phyloP scores from a whole-genome alignment of 257 asterid genomes.

The Solanum corneliomulleri region DNA sequence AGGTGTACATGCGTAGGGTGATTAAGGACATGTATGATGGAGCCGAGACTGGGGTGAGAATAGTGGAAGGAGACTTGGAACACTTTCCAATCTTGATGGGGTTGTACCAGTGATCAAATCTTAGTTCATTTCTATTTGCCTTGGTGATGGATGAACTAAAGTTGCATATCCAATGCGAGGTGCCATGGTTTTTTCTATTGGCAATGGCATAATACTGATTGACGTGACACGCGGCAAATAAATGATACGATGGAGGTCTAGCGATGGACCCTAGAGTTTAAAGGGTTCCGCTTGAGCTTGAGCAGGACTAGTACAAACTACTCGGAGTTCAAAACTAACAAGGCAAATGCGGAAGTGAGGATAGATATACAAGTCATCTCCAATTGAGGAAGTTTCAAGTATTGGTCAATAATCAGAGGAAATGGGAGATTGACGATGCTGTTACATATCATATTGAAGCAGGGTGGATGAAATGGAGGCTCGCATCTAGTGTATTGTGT shows the following conservation, averaged over 20 bases:
- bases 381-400: neutral
- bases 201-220: neutral
- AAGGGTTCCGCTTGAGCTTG: neutral
- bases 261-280: neutral
- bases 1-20: neutral
- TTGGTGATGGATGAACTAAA: neutral
- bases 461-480: neutral
- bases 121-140: neutral
- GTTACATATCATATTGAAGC: neutral
- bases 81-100: neutral
- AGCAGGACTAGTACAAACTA: neutral
- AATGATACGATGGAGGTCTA: neutral
- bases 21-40: neutral
- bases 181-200: neutral
- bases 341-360: neutral
- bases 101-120: neutral
- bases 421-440: neutral
- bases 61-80: neutral
- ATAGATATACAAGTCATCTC: neutral
- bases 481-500: neutral
- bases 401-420: neutral
- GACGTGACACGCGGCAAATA: neutral
- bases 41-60: neutral
- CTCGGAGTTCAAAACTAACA: neutral
- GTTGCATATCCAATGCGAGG: neutral